Base-by-base conservation (phyloP, 2,329 filamentous ascomycete genomes). In the Verticillium albo-atrum region DNA sequence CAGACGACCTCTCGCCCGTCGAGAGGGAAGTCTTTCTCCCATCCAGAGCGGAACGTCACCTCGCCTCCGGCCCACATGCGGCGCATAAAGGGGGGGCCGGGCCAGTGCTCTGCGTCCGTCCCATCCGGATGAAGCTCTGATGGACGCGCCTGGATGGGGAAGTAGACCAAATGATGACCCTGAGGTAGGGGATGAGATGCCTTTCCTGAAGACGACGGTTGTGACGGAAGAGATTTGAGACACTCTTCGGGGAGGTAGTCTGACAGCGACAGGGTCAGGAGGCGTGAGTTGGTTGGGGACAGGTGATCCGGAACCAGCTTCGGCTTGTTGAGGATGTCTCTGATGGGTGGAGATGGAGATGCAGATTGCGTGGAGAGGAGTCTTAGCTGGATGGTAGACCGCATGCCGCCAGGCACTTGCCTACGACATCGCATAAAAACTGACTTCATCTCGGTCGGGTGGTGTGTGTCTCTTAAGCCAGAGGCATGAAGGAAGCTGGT, bases 41-140 rank as follows among this genome's bases (percentile, higher is more conserved):
- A 72, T 3, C 67, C 67, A 6, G 32, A 61, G 20, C 74, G 72
- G 65, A 90, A 90, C 1, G 70, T 70, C 9, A 97, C 74, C 47
- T 82, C 81, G 0, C 94, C 95, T 32, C 93, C 92, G 15, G 91
- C 91, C 95, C 95, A 99, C 77, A 99, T 86, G 20, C 95, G 87
- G 25, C 90, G 84, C 56, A 81, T 81, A 71, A 90, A 97, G 1
- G 87, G 86, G 4, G 71, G 70, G 2, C 89, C 91, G 0, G 94
- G 94, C 26, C 81, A 87, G 70, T 97, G 92, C 57, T 89, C 79
- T 4, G 84, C 79, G 71, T 98, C 94, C 1, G 93, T 96, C 60
- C 95, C 94, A 75, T 99, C 95, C 1, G 86, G 79, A 20, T 92
- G 82, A 51, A 98, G 83, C 34, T 79, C 66, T 7, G 82, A 83